Conservation (phyloP, 2,329 filamentous ascomycete species). For the Hypoxylon sp. region DNA sequence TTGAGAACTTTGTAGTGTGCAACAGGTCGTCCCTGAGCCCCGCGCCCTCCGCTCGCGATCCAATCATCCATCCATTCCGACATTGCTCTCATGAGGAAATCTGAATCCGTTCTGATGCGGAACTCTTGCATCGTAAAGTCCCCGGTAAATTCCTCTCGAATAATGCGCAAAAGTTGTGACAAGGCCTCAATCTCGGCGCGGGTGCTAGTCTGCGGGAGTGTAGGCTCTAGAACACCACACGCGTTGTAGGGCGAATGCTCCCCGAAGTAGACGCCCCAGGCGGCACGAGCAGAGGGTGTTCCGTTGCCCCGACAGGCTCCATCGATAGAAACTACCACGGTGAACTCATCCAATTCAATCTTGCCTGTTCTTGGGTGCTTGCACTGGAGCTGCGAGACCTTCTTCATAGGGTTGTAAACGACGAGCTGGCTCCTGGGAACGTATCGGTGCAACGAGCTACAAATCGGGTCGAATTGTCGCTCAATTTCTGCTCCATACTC, state of each 20-base stretch:
- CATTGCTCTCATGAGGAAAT: constrained; percentile 39
- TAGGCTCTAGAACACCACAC: neutral
- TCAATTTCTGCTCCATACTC: neutral
- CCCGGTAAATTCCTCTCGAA: neutral
- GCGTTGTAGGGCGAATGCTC: constrained; percentile 44
- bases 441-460: neutral
- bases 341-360: neutral
- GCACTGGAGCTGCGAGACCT: neutral
- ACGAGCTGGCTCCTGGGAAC: neutral
- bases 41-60: constrained; percentile 12
- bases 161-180: constrained; percentile 26
- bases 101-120: constrained; percentile 39
- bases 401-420: neutral
- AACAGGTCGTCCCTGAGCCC: constrained; percentile 8
- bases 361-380: neutral
- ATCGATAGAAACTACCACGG: constrained; percentile 44
- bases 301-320: constrained; percentile 47
- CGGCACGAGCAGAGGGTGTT: constrained; percentile 35
- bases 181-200: constrained; percentile 46
- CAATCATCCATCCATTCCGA: constrained; percentile 37
- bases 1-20: constrained; percentile 27
- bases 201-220: constrained; percentile 32
- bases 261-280: constrained; percentile 49
- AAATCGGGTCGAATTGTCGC: neutral
- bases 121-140: neutral